Percentiles rank a stretch among this genome's conserved stretches.
These are phyloP conservation scores for Arthrinium phaeospermum DNA, from an alignment of 2,329 filamentous ascomycete species.

Conservation along the genomic window DNA sequence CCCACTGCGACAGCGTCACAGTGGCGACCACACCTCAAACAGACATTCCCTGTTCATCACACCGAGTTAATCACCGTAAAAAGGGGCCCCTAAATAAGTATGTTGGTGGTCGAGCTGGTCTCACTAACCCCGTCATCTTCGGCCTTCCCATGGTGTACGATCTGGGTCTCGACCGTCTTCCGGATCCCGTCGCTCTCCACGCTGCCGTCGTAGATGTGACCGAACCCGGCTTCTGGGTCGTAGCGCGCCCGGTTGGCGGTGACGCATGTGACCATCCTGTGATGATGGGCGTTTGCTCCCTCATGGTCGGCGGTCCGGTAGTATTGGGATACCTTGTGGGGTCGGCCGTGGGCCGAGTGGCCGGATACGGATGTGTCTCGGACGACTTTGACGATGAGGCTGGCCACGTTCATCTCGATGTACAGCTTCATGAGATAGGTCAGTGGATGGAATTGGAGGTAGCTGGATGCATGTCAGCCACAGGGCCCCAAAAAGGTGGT, in stretches of 20 bases:
- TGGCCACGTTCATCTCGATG: slow-evolving; percentile 52
- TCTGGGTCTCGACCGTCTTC: background rate
- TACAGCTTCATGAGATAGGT: slow-evolving; percentile 51
- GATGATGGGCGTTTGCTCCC: no score
- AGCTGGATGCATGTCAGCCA: slow-evolving; percentile 35
- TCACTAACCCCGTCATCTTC: background rate
- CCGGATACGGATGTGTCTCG: background rate
- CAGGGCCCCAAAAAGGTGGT: background rate
- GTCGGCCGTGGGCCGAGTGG: background rate
- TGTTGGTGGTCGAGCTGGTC: background rate
- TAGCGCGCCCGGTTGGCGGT: background rate
- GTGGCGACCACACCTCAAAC: no score
- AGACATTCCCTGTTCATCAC: no score
- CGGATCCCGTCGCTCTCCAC: background rate
- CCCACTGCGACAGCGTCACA: background rate
- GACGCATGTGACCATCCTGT: background rate
- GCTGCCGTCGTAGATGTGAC: background rate
- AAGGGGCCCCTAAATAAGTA: background rate
- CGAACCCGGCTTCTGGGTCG: background rate
- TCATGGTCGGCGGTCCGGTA: background rate
- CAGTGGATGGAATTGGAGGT: slow-evolving; percentile 50
- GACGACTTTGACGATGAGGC: slow-evolving; percentile 44
- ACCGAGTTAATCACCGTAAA: background rate
- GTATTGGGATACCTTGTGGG: background rate
- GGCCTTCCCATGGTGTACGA: background rate